phyloP scores from a whole-genome alignment of 176 grass and related monocot species.

The Triticum timopheevii region DNA sequence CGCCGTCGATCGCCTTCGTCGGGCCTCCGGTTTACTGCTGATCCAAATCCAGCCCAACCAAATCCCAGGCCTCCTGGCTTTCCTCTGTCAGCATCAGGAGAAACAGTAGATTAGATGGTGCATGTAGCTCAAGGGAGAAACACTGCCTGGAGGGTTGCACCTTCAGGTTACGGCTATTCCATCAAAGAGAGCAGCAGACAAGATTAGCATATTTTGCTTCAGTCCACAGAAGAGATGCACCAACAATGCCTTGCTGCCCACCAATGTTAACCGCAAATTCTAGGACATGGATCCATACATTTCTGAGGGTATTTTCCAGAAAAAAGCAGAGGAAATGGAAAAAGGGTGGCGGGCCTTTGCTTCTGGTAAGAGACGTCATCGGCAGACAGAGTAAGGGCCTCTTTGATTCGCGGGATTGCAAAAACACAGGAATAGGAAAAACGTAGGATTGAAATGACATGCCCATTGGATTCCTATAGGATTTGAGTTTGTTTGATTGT shows the following conservation, averaged over 20 bases:
- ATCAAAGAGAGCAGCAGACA: background rate
- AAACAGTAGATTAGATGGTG: background rate
- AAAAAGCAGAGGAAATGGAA: background rate
- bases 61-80: background rate
- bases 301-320: background rate
- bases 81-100: background rate
- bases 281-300: background rate
- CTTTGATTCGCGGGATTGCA: no score
- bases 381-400: background rate
- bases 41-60: background rate
- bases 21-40: background rate
- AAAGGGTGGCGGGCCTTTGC: background rate
- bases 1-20: background rate
- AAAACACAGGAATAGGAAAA: no score
- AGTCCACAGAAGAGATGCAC: background rate
- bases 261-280: background rate
- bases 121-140: background rate
- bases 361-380: background rate
- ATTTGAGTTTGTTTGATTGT: no score
- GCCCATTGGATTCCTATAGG: no score
- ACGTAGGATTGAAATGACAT: no score
- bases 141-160: background rate
- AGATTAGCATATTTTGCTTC: background rate
- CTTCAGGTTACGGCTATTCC: background rate
- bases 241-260: background rate